Evolutionary conservation across 371 early-diverging fungal genomes (phyloP).

Genomic region (Smittium culicis): DNA sequence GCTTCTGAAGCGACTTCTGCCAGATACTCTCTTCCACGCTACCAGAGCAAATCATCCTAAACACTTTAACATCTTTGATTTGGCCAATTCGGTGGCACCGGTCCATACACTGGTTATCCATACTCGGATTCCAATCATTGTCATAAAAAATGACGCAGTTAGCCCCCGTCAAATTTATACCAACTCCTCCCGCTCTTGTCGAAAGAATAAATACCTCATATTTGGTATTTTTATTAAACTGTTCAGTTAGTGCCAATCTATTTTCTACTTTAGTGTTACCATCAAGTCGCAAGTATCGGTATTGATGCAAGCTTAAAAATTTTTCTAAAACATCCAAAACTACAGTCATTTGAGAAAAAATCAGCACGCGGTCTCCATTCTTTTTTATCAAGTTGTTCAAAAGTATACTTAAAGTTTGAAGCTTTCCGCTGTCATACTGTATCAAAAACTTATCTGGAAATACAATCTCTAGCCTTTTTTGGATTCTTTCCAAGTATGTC

Average conservation of each 20-base stretch:
- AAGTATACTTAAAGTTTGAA: conserved; percentile 36
- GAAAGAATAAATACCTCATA: conserved; percentile 94
- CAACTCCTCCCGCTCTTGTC: conserved; percentile 88
- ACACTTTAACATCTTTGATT: conserved; percentile 84
- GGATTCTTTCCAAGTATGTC: conserved; percentile 89
- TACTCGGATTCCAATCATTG: conserved; percentile 90
- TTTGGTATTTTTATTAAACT: conserved; percentile 69
- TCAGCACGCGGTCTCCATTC: conserved; percentile 68
- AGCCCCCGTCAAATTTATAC: conserved; percentile 82
- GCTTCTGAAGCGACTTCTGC: conserved; percentile 73
- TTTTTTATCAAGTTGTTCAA: conserved; percentile 24
- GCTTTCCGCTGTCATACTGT: conserved; percentile 79
- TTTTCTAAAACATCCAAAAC: conserved; percentile 97
- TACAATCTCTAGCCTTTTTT: conserved; percentile 54
- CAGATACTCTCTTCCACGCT: conserved; percentile 85
- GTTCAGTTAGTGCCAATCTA: conserved; percentile 70
- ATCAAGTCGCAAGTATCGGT: conserved; percentile 69
- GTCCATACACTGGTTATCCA: conserved; percentile 89
- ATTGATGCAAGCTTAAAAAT: conserved; percentile 65
- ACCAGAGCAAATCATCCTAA: conserved; percentile 66
- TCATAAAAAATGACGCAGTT: conserved; percentile 83
- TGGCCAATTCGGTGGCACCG: conserved; percentile 89
- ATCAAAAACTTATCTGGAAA: conserved; percentile 74
- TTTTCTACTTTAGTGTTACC: conserved; percentile 68
- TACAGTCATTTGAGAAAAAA: conserved; percentile 99